These are phyloP conservation scores for Stipa capillata DNA, from an alignment of 176 grass and related monocot genomes.

Conservation along the genomic window DNA sequence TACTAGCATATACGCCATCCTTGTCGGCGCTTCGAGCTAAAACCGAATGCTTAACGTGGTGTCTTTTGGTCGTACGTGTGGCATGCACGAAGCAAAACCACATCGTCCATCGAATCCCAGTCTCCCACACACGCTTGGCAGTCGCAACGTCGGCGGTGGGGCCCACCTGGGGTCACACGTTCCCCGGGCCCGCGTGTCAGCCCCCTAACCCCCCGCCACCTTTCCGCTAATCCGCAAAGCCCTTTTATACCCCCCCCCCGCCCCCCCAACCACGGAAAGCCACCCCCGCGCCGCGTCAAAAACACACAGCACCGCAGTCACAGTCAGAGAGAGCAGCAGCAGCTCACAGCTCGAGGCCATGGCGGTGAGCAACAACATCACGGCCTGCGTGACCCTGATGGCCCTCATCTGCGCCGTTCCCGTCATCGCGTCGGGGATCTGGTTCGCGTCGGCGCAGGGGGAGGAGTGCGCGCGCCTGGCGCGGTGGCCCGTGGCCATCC, in stretches of 20 bases:
- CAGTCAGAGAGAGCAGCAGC: background rate
- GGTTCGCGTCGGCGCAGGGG: slow-evolving; percentile 78
- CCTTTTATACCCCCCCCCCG: background rate
- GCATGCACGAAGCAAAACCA: background rate
- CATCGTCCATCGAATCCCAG: background rate
- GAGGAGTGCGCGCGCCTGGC: slow-evolving; percentile 80
- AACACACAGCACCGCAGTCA: background rate
- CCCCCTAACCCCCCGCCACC: background rate
- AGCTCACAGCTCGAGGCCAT: slow-evolving; percentile 16
- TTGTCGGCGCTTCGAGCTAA: too few species aligned
- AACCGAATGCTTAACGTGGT: too few species aligned
- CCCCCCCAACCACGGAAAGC: background rate
- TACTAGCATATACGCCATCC: too few species aligned
- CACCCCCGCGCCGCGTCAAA: background rate
- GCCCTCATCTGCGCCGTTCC: slow-evolving; percentile 81
- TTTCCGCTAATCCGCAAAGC: background rate
- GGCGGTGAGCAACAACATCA: slow-evolving; percentile 98
- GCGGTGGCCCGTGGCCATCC: slow-evolving; percentile 81
- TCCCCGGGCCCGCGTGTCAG: background rate
- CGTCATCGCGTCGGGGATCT: slow-evolving; percentile 65
- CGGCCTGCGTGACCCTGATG: slow-evolving; percentile 60
- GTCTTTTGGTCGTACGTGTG: too few species aligned
- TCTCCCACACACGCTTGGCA: background rate
- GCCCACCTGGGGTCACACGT: background rate
- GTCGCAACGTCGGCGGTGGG: background rate